phyloP scores from a whole-genome alignment of 202 grass and related monocot species.

The Hordeum pubiflorum region DNA sequence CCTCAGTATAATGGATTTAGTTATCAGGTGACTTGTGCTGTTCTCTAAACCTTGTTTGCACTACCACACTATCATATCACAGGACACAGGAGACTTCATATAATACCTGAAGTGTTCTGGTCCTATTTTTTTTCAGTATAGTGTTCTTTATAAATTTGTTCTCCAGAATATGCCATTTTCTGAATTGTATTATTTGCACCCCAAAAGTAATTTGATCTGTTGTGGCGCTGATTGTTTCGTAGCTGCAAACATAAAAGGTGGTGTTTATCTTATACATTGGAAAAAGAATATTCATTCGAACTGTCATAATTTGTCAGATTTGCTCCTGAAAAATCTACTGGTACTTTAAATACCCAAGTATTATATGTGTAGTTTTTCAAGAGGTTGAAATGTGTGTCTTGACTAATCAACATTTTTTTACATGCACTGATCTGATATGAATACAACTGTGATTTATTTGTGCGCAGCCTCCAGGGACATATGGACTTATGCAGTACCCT shows the following conservation, averaged over 20 bases:
- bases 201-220: neutral
- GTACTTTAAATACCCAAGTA: neutral
- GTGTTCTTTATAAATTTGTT: neutral
- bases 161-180: neutral
- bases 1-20: slow-evolving; percentile 89
- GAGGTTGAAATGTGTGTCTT: neutral
- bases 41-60: slow-evolving; percentile 3
- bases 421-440: neutral
- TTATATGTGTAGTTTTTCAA: neutral
- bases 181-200: neutral
- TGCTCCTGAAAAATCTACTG: neutral
- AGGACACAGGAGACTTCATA: neutral
- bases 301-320: neutral
- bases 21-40: slow-evolving; percentile 59
- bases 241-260: neutral
- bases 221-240: neutral
- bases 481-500: slow-evolving; percentile 81
- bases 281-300: neutral
- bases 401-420: neutral
- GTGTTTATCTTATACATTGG: neutral
- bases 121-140: neutral
- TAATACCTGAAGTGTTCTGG: neutral
- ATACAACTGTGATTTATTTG: neutral
- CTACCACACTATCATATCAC: neutral
- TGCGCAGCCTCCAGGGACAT: slow-evolving; percentile 72